phyloP scores from a whole-genome alignment of 1,139 yeast species.

The Nadsonia starkeyi-henricii region DNA sequence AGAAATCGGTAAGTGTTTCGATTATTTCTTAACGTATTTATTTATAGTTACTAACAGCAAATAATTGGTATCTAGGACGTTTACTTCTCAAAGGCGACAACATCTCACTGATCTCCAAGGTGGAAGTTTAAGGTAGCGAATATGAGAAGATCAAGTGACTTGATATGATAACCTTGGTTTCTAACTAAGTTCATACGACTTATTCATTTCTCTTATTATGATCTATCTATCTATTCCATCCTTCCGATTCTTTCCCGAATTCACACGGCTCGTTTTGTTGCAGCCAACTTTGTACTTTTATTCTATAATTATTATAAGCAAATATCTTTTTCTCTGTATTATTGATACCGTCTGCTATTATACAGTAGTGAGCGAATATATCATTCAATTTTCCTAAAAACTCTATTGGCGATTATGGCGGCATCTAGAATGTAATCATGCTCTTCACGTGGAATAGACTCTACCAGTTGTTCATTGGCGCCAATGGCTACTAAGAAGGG shows the following conservation, averaged over 20 bases:
- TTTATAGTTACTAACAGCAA: background rate
- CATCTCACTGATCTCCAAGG: slow-evolving; percentile 61
- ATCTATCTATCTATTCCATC: slow-evolving; percentile 1
- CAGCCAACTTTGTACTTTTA: background rate
- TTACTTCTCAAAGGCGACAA: slow-evolving; percentile 87
- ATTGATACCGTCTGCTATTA: too few relatives aligned
- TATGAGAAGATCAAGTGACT: too few relatives aligned
- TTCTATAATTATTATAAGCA: background rate
- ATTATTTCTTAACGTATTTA: background rate
- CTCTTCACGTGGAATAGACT: slow-evolving; percentile 43
- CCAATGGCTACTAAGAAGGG: slow-evolving; percentile 50
- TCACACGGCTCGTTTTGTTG: background rate
- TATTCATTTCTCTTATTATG: too few relatives aligned
- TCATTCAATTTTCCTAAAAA: background rate
- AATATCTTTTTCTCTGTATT: too few relatives aligned
- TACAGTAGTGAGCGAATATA: too few relatives aligned
- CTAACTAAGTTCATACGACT: too few relatives aligned
- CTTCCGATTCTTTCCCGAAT: slow-evolving; percentile 2
- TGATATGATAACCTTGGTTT: too few relatives aligned
- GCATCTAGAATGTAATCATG: slow-evolving; percentile 60
- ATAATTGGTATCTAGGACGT: slow-evolving; percentile 23
- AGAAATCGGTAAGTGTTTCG: slow-evolving; percentile 26
- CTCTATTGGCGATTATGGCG: background rate
- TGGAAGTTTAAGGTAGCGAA: slow-evolving; percentile 15
- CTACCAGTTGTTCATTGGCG: slow-evolving; percentile 51